Base-by-base conservation (phyloP, 202 grass and related monocot species). In the Setaria viridis region DNA sequence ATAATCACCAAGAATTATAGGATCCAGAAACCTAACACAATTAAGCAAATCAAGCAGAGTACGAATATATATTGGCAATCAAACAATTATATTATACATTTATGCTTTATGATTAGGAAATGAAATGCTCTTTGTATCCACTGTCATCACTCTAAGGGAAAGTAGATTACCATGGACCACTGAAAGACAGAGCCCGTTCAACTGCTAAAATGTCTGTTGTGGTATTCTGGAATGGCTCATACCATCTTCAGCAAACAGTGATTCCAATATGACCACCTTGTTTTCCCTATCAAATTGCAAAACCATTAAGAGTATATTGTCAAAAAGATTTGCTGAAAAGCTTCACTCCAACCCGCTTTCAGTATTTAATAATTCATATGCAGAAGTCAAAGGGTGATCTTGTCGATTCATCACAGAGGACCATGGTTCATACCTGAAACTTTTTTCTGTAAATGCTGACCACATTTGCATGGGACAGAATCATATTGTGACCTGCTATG, bases 201-300 rank as follows among this genome's bases (percentile, higher is more conserved):
- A 79, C 72, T 53, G 76, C 93, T 49, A 87, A 65, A 45, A 41
- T 41, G 74, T 93, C 90, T 9, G 37, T 6, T 41, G 77, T 86
- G 10, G 30, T 93, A 59, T 93, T 85, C 7, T 43, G 43, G 17
- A 91, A 81, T 67, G 93, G 90, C 75, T 92, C 93, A 71, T 85
- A 95, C 93, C 90, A 95, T 72, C 43, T 87, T 80, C 77, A 49
- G 47, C 2, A 8, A 2, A 7, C 6, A 93, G 35, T 49, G 82
- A 95, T 91, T 35, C 93, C 90, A 89, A 95, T 87, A 13, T 45
- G 50, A 21, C 93, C 93, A 64, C 86, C 80, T 91, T 93, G 93
- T 56, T 67, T 91, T 3, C 19, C 80, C 90, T 95, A 46, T 39
- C 33, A 64, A 51, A 56, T 20, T 41, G 12, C 42, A 33, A 46